These are phyloP conservation scores for Plectosphaerella cucumerina DNA, from an alignment of 2,329 filamentous ascomycete genomes.

Conservation along the genomic window DNA sequence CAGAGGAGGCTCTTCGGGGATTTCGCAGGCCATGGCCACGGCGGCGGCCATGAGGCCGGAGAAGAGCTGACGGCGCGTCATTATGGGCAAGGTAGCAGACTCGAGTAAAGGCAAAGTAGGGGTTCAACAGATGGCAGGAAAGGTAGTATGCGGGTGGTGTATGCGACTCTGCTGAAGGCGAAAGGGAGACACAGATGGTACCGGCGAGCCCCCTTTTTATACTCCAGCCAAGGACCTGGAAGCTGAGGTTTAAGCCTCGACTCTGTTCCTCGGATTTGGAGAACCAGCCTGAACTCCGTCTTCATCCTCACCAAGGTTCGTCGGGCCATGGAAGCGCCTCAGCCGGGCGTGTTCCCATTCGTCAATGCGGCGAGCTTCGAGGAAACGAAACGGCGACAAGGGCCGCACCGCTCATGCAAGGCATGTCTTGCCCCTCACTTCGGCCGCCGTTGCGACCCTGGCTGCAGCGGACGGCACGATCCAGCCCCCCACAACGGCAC, in stretches of 20 bases:
- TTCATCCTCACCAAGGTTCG: neutral
- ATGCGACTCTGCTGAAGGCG: neutral
- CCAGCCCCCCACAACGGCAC: neutral
- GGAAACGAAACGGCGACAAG: neutral
- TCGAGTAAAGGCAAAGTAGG: neutral
- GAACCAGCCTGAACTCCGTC: neutral
- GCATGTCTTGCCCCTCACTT: neutral
- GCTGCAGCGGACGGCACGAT: neutral
- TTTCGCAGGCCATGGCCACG: slow-evolving; percentile 22
- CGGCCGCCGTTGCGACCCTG: neutral
- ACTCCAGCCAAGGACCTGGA: neutral
- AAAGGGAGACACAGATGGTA: neutral
- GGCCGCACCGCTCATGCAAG: neutral
- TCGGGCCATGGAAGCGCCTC: neutral
- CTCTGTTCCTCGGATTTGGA: neutral
- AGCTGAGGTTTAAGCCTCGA: neutral
- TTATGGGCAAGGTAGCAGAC: neutral
- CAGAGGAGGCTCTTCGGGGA: slow-evolving; percentile 19
- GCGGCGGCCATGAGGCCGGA: slow-evolving; percentile 14
- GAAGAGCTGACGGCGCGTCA: neutral
- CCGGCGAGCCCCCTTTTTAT: neutral
- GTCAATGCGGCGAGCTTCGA: neutral
- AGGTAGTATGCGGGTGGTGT: neutral
- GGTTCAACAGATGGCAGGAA: neutral
- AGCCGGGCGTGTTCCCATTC: neutral